Percentiles rank a stretch among this genome's conserved stretches.
Evolutionary conservation across 805 yeast genomes (phyloP).

Genomic region (Kregervanrija delftensis): DNA sequence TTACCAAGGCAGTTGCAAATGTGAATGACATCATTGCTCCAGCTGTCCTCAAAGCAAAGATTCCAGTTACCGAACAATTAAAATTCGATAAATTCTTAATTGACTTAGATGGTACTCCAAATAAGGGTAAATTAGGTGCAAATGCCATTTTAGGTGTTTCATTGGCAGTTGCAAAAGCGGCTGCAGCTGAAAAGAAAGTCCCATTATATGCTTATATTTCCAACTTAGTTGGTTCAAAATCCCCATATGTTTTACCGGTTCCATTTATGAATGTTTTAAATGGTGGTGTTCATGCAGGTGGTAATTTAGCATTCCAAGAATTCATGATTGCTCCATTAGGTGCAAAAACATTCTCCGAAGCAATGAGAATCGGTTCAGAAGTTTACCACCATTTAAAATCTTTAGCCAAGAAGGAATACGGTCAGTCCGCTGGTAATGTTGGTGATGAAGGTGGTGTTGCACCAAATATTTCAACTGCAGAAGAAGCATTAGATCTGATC

Average conservation of each 20-base stretch:
- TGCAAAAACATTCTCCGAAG: conserved; percentile 88
- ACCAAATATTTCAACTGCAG: conserved; percentile 91
- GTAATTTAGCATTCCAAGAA: conserved; percentile 98
- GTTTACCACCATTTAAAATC: conserved; percentile 96
- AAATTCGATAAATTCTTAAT: conserved; percentile 81
- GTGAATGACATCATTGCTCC: conserved; percentile 95
- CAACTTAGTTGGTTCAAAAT: conserved; percentile 66
- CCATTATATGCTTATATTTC: conserved; percentile 93
- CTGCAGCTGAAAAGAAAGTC: conserved; percentile 90
- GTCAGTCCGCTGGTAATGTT: conserved; percentile 98
- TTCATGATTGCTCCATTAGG: conserved; percentile 97
- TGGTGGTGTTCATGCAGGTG: conserved; percentile 99
- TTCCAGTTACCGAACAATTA: conserved; percentile 82
- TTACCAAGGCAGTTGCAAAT: conserved; percentile 90
- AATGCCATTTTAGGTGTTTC: conserved; percentile 98
- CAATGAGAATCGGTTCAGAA: conserved; percentile 94
- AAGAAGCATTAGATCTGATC: conserved; percentile 95
- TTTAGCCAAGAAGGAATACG: conserved; percentile 89
- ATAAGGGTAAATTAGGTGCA: conserved; percentile 97
- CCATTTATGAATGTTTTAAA: conserved; percentile 98
- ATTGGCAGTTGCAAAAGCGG: conserved; percentile 94
- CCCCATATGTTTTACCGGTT: conserved; percentile 93
- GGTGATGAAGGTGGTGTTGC: conserved; percentile 99
- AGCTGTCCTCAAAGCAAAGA: conserved; percentile 71
- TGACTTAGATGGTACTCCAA: conserved; percentile 91